Conservation (phyloP, 2,329 filamentous ascomycete genomes). For the Incumbomyces delicatus region DNA sequence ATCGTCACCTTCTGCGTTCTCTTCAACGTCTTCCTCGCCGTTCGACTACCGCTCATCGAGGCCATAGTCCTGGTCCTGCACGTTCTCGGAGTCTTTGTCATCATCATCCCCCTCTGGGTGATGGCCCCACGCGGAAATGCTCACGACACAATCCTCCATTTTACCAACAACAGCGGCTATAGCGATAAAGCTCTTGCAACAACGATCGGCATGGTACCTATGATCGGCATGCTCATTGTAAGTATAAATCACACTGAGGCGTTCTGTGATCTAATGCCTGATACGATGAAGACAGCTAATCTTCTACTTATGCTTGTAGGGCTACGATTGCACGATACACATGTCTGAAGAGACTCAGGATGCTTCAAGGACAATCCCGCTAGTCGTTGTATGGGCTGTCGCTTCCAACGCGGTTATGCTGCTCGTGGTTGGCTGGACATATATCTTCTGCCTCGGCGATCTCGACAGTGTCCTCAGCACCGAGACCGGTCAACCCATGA, state of each 20-base stretch:
- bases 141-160: neutral
- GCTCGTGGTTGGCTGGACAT: conserved; percentile 29
- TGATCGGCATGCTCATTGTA: neutral
- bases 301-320: neutral
- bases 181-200: neutral
- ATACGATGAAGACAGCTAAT: neutral
- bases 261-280: neutral
- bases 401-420: conserved; percentile 29
- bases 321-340: conserved; percentile 30
- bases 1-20: conserved; percentile 28
- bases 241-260: neutral
- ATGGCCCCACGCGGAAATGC: conserved; percentile 24
- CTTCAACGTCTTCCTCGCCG: conserved; percentile 32
- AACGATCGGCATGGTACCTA: neutral
- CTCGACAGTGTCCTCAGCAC: conserved; percentile 22
- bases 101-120: conserved; percentile 35
- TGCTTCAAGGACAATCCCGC: conserved; percentile 28
- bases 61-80: conserved; percentile 32
- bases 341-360: conserved; percentile 33
- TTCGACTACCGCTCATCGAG: conserved; percentile 31
- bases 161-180: neutral
- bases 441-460: conserved; percentile 30
- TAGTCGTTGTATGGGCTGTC: conserved; percentile 29
- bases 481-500: conserved; percentile 35
- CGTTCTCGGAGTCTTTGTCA: conserved; percentile 31